Evolutionary conservation across 345 rosid genomes (phyloP), one percentile per base, ranked within the genome.

Genomic region (Hirschfeldia incana): DNA sequence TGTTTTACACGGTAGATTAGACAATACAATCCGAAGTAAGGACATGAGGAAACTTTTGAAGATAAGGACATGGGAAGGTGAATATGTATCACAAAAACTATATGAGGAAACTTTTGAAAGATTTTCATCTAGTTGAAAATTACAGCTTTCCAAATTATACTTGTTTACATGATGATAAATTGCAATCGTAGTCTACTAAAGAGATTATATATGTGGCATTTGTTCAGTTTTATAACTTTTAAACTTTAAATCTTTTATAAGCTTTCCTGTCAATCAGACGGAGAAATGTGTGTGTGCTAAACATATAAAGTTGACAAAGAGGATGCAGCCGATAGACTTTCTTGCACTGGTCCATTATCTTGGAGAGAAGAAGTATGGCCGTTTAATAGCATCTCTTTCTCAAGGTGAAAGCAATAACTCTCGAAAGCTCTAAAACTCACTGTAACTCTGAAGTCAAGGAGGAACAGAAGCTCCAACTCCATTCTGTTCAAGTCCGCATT

Each of bases 381-480:
- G 30, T 77, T 80, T 67, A 83, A 10, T 26, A 78, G 6, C 88
- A 85, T 84, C 70, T 91, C 88, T 57, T 86, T 91, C 46, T 92
- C 98, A 72, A 92, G 75, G 83, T 89, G 92, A 73, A 83, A 67
- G 78, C 98, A 94, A 76, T 89, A 94, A 81, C 86, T 86, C 77
- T 92, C 93, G 29, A 94, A 92, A 7, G 76, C 91, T 73, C 90
- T 70, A 32, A 83, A 83, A 72, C 84, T 87, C 13, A 88, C 94
- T 30, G 78, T 69, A 0, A 94, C 85, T 11, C 89, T 87, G 16
- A 91, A 92, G 81, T 91, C 95, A 60, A 92, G 77, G 8, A 89
- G 94, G 67, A 91, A 84, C n/a, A 94, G 97, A 63, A 94, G 86
- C 57, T 94, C 92, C 4, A 91, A 42, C 73, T 94, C 97, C 29